Percentiles rank a stretch among this genome's conserved stretches.
Evolutionary conservation across 805 yeast genomes (phyloP).

Genomic region (Yarrowia sp.): DNA sequence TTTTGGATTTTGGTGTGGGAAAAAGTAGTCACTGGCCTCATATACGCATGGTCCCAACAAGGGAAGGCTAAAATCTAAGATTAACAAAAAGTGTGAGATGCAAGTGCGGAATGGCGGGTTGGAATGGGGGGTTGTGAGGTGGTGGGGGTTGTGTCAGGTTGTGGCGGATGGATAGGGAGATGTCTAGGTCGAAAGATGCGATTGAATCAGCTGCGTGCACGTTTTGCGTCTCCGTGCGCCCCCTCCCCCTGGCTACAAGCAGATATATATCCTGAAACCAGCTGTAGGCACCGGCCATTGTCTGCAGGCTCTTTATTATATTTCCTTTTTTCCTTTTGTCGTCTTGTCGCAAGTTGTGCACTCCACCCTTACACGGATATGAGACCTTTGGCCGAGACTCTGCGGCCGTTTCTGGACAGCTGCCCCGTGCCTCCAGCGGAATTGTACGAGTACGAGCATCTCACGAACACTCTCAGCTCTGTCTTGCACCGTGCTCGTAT

Average conservation of each 20-base stretch:
- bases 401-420: slow-evolving; percentile 15
- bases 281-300: slow-evolving; percentile 24
- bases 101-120: slow-evolving; percentile 37
- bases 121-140: slow-evolving; percentile 19
- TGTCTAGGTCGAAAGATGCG: not conserved
- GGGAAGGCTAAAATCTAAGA: slow-evolving; percentile 36
- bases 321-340: slow-evolving; percentile 3
- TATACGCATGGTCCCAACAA: slow-evolving; percentile 36
- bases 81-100: slow-evolving; percentile 33
- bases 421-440: not conserved
- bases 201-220: too few relatives aligned
- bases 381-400: slow-evolving; percentile 6
- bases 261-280: slow-evolving; percentile 28
- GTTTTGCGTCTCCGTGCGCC: too few relatives aligned
- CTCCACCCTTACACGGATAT: slow-evolving; percentile 9
- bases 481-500: not conserved
- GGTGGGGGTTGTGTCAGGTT: too few relatives aligned
- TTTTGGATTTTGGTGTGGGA: slow-evolving; percentile 35
- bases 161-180: not conserved
- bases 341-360: not conserved
- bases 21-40: slow-evolving; percentile 37
- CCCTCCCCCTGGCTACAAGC: not conserved
- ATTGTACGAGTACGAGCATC: not conserved
- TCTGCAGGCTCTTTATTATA: slow-evolving; percentile 21
- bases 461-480: not conserved